A percentile compares a stretch with the other conserved stretches of the same genome.
These are phyloP conservation scores for Tephrocybe sp. DNA, from an alignment of 768 basidiomycete species.

Conservation along the genomic window DNA sequence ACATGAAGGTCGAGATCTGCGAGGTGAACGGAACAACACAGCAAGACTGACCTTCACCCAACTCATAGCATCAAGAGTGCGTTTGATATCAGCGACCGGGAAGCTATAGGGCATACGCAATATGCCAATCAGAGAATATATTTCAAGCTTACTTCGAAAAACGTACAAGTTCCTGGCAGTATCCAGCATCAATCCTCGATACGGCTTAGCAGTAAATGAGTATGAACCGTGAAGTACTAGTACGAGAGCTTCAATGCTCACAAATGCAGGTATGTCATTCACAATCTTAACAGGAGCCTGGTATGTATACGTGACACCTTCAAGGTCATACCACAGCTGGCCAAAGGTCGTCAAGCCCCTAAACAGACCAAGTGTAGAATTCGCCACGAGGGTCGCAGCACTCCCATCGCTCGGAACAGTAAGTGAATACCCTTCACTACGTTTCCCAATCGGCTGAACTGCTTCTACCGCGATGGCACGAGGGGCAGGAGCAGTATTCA, in stretches of 20 bases:
- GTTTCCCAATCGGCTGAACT: conserved; percentile 41
- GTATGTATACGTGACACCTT: conserved; percentile 46
- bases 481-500: conserved; percentile 22
- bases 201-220: conserved; percentile 41
- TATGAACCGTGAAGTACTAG: background rate
- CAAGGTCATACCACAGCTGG: conserved; percentile 61
- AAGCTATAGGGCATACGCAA: conserved; percentile 44
- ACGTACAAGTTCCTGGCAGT: conserved; percentile 74
- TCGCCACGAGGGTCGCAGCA: conserved; percentile 53
- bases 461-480: conserved; percentile 53
- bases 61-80: conserved; percentile 75
- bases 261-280: conserved; percentile 64
- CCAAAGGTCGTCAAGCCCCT: conserved; percentile 77
- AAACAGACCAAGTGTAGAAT: conserved; percentile 63
- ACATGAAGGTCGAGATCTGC: conserved; percentile 17
- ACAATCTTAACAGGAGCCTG: conserved; percentile 55
- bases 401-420: conserved; percentile 51
- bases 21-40: conserved; percentile 42
- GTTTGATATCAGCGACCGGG: conserved; percentile 59
- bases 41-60: conserved; percentile 56
- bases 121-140: background rate
- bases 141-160: background rate
- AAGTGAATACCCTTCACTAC: conserved; percentile 62
- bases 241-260: conserved; percentile 28
- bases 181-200: conserved; percentile 78